Conservation (phyloP, 208 protist genomes). For the Trypanosoma vivax region DNA sequence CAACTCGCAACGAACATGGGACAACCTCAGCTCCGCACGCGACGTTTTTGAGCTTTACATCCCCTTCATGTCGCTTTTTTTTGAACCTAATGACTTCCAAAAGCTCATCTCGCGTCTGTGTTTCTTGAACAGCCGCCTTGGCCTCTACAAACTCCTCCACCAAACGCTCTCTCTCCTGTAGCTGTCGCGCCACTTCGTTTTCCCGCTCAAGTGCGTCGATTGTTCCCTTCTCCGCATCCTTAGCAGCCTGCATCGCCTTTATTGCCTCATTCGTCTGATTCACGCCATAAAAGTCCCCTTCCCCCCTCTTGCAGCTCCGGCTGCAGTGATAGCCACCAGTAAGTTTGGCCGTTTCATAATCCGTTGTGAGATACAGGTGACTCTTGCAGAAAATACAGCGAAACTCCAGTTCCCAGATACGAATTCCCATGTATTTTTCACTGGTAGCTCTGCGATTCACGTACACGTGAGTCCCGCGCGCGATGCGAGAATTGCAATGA, state of each 20-base stretch:
- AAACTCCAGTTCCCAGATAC: constrained; percentile 77
- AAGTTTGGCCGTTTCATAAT: constrained; percentile 70
- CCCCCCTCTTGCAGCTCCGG: constrained; percentile 47
- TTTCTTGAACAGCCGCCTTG: constrained; percentile 26
- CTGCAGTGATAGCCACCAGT: constrained; percentile 77
- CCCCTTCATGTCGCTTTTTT: background rate
- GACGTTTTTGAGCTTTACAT: no score
- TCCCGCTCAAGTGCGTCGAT: constrained; percentile 72
- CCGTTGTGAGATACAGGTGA: constrained; percentile 62
- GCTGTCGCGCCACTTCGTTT: constrained; percentile 48
- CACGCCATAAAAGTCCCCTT: constrained; percentile 59
- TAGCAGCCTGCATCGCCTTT: constrained; percentile 38
- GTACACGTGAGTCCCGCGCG: constrained; percentile 78
- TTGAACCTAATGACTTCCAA: constrained; percentile 15
- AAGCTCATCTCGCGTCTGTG: constrained; percentile 29
- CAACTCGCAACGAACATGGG: no score
- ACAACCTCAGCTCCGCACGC: no score
- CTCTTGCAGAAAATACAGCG: constrained; percentile 66
- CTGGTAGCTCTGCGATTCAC: constrained; percentile 59
- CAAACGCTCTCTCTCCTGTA: constrained; percentile 61
- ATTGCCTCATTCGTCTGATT: constrained; percentile 65
- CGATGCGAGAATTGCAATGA: constrained; percentile 60
- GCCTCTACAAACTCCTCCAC: constrained; percentile 62
- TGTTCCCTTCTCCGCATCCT: constrained; percentile 45
- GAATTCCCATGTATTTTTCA: constrained; percentile 60